Evolutionary conservation across 352 stramenopile genomes (phyloP), one percentile per base, ranked within the genome.

Genomic region (Phytophthora pisi): DNA sequence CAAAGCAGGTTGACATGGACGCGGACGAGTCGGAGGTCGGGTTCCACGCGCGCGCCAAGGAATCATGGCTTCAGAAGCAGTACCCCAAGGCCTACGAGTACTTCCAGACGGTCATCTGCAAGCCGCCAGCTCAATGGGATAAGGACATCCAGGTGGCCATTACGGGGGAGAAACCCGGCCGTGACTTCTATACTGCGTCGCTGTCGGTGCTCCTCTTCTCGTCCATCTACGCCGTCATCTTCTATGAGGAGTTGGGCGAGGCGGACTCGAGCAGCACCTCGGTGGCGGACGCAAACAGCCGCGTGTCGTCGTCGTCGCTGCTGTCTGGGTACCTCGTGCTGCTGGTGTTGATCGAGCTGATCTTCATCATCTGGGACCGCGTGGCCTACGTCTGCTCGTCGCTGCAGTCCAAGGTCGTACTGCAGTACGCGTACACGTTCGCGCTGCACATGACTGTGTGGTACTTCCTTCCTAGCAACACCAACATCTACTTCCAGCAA

Each of bases 301-400:
- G 79, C 51, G 53, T 91, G 16, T 78, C 82, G 1, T 92, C 84
- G 2, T 89, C 70, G 16, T 92, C 86, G 30, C 82, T 96, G 60
- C 75, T 96, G 9, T 96, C 89, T 2, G 89, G 86, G n/a, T 93
- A 96, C 61, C 70, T 96, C 13, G 89, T 96, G n/a, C 68, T 93
- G 16, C 58, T 94, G 36, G 86, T 96, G 4, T 75, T 95, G 30
- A 81, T 94, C 36, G 80, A 95, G 58, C 65, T 96, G 15, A 76
- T 84, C 36, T 86, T 92, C 51, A 90, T 94, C 43, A 90, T 96
- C 28, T 96, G 89, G 89, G 89, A 96, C 67, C 88, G 89, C 26
- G 88, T 93, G 28, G 81, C 88, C 0, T 94, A 91, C 58, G 83
- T 96, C 1, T 91, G 82, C 23, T 72, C 77, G 8, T 96, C 89